Percentiles rank a stretch among this genome's conserved stretches.
Conservation (phyloP, 768 basidiomycete genomes). For the Postia placenta region DNA sequence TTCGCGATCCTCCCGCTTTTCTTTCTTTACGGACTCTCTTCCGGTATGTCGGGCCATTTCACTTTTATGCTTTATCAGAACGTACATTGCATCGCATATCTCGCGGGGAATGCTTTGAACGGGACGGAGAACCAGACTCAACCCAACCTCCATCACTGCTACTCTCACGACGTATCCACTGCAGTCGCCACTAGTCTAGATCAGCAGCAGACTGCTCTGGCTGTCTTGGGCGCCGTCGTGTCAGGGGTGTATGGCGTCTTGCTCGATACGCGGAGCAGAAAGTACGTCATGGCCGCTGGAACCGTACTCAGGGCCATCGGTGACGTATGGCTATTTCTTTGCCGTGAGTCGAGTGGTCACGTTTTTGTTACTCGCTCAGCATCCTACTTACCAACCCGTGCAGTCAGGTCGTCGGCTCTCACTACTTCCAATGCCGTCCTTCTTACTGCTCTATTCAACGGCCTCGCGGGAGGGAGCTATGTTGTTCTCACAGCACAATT, state of each 20-base stretch:
- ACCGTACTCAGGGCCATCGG: neutral
- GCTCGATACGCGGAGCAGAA: neutral
- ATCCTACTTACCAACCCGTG: neutral
- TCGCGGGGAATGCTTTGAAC: neutral
- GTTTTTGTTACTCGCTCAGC: neutral
- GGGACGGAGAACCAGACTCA: neutral
- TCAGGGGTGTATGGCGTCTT: neutral
- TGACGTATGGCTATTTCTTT: neutral
- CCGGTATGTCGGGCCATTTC: neutral
- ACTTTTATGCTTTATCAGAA: too few relatives aligned
- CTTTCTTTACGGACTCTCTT: neutral
- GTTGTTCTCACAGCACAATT: neutral
- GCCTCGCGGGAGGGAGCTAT: neutral
- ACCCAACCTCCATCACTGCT: neutral
- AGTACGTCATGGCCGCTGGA: neutral
- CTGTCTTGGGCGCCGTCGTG: neutral
- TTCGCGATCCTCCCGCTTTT: too few relatives aligned
- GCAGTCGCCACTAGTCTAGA: neutral
- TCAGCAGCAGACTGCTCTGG: neutral
- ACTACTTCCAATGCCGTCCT: neutral
- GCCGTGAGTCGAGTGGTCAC: neutral
- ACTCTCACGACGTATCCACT: neutral
- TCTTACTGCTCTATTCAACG: neutral
- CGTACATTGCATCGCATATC: neutral
- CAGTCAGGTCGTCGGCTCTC: neutral